Conservation (phyloP, 441 rosid species). For the Adansonia rubrostipa region DNA sequence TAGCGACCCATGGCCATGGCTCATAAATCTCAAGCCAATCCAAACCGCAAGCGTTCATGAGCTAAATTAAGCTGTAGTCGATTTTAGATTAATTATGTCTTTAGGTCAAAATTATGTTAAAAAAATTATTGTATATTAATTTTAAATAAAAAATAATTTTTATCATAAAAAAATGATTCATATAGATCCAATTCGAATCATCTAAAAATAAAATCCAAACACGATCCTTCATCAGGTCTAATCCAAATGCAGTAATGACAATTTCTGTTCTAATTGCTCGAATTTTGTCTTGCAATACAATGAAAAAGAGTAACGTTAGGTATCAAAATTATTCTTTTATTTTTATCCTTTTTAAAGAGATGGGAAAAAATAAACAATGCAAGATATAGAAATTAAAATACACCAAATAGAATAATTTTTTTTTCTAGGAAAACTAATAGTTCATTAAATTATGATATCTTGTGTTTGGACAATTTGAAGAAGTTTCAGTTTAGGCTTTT, state of each 20-base stretch:
- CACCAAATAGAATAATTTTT: background rate
- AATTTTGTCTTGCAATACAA: background rate
- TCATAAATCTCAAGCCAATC: background rate
- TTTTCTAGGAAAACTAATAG: background rate
- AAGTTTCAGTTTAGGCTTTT: background rate
- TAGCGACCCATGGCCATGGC: background rate
- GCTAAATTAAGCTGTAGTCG: no score
- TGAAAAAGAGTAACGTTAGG: background rate
- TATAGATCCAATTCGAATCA: no score
- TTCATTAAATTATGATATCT: slow-evolving; percentile 1
- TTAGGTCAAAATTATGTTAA: no score
- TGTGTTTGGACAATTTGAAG: background rate
- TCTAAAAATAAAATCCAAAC: no score
- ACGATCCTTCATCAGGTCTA: background rate
- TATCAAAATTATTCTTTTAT: background rate
- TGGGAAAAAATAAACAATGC: background rate
- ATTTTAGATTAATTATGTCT: no score
- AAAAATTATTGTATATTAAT: no score
- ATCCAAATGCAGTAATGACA: background rate
- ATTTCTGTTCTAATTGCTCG: background rate
- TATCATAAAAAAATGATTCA: no score
- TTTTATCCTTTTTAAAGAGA: background rate
- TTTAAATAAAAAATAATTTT: no score
- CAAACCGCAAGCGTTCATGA: background rate
- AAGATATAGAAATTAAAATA: background rate